These are phyloP conservation scores for Aegilops bicornis DNA, from an alignment of 176 grass and related monocot species.

Conservation along the genomic window DNA sequence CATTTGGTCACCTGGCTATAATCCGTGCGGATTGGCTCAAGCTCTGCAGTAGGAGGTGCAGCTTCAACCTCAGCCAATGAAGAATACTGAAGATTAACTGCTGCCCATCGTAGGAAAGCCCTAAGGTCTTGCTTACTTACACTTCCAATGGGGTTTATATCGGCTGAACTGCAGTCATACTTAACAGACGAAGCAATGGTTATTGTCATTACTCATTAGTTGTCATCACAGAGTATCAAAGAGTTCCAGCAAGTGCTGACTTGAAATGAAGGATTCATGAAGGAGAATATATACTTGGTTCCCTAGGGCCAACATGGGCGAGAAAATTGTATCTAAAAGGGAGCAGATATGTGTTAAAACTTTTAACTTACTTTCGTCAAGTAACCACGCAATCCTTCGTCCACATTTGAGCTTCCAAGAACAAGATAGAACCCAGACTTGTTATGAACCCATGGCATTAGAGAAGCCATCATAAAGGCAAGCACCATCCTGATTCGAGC, in stretches of 20 bases:
- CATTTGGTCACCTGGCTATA: slow-evolving; percentile 70
- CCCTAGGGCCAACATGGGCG: background rate
- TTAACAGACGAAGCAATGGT: slow-evolving; percentile 25
- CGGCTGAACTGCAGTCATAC: slow-evolving; percentile 98
- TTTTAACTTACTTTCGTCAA: slow-evolving; percentile 80
- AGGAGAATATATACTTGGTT: background rate
- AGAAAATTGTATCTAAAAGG: background rate
- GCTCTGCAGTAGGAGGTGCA: slow-evolving; percentile 94
- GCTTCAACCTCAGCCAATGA: slow-evolving; percentile 95
- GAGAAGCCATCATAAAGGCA: slow-evolving; percentile 95
- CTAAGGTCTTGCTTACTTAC: slow-evolving; percentile 95
- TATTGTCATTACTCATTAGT: slow-evolving; percentile 21
- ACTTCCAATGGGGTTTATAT: slow-evolving; percentile 99
- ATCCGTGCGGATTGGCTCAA: slow-evolving; percentile 82
- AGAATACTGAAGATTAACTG: slow-evolving; percentile 83
- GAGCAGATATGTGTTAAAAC: background rate
- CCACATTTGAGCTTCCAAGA: slow-evolving; percentile 92
- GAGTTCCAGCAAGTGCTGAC: background rate
- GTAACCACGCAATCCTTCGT: slow-evolving; percentile 96
- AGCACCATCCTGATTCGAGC: slow-evolving; percentile 97
- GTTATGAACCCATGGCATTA: slow-evolving; percentile 94
- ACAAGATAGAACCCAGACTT: slow-evolving; percentile 99
- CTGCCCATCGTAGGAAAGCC: slow-evolving; percentile 83
- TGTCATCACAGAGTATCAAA: background rate
- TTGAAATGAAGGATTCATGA: background rate